phyloP scores from a whole-genome alignment of 495 filamentous ascomycete genomes.

The Penicillium samsonianum region DNA sequence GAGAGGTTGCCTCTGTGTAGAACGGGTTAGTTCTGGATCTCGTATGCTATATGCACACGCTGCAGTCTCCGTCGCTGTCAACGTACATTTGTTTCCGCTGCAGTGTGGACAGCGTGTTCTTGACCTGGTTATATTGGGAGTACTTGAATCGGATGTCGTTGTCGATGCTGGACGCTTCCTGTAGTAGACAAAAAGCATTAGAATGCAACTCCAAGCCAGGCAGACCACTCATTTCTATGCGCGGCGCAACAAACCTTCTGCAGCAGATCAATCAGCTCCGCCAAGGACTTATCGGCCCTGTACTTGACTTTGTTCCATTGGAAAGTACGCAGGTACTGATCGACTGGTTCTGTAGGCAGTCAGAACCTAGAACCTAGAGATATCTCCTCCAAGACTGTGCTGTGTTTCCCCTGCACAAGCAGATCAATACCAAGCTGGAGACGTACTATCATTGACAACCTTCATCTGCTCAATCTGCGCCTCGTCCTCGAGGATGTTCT shows the following conservation, averaged over 20 bases:
- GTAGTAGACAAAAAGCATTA: slow-evolving; percentile 5
- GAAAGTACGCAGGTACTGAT: slow-evolving; percentile 87
- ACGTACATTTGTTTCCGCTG: slow-evolving; percentile 83
- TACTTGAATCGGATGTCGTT: slow-evolving; percentile 93
- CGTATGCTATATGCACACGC: background rate
- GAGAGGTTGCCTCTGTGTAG: slow-evolving; percentile 84
- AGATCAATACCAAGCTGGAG: background rate
- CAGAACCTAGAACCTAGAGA: slow-evolving; percentile 5
- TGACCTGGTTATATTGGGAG: slow-evolving; percentile 86
- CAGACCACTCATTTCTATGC: background rate
- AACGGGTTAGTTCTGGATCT: slow-evolving; percentile 18
- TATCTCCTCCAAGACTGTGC: background rate
- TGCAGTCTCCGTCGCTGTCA: background rate
- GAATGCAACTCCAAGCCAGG: background rate
- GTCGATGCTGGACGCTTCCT: slow-evolving; percentile 87
- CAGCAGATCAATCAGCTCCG: slow-evolving; percentile 79
- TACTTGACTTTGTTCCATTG: slow-evolving; percentile 98
- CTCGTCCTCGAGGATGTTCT: slow-evolving; percentile 77
- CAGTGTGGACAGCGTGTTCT: slow-evolving; percentile 73
- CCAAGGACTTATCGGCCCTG: slow-evolving; percentile 82
- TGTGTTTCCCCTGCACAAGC: background rate
- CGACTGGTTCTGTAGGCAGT: slow-evolving; percentile 71
- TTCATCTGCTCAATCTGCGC: slow-evolving; percentile 83
- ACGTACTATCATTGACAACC: slow-evolving; percentile 92
- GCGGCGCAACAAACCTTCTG: slow-evolving; percentile 65